Evolutionary conservation across 2,329 filamentous ascomycete species (phyloP), one percentile per base, ranked within the genome.

Genomic region (Pseudogymnoascus sp.): DNA sequence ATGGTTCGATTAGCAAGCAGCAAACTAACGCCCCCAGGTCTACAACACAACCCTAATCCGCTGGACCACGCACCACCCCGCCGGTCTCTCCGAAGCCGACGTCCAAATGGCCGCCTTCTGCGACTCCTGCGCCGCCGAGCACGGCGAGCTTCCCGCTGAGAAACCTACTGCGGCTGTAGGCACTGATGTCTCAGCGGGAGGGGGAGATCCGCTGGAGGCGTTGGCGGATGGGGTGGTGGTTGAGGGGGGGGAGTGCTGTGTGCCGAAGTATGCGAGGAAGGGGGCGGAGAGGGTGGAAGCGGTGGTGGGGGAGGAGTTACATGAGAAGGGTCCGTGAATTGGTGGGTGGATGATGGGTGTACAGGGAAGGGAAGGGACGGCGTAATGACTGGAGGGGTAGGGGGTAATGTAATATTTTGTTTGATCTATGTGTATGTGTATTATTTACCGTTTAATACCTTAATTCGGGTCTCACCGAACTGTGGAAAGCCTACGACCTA

Each of bases 41-140:
- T 91, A 88, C 75, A 90, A 89, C 72, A 87, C 82, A 5, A 83
- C 84, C 0, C 85, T 85, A 68, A 84, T 91, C 66, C 83, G 86
- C 59, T 91, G 88, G 88, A 90, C 87, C 7, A 91, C 88, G 1
- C 88, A 91, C 72, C 81, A 76, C 64, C 88, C 87, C 0, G 75
- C 77, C 7, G 88, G 88, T 1, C 75, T 91, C n/a, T 88, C 85
- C 0, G 75, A 75, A 19, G 85, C 84, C 70, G 88, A 91, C 70
- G 74, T 88, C 29, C 70, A 78, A 38, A 80, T 91, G 74, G 88
- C 88, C 0, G 70, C 72, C 4, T 77, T 83, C 65, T 90, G 88
- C 69, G 88, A 90, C 72, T 72, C 77, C 23, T 74, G 85, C 6
- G 86, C 84, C 29, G 70, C 68, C 15, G 79, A 82, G 66, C 81